phyloP scores from a whole-genome alignment of 352 stramenopile genomes.

The Pythium rishiriense region DNA sequence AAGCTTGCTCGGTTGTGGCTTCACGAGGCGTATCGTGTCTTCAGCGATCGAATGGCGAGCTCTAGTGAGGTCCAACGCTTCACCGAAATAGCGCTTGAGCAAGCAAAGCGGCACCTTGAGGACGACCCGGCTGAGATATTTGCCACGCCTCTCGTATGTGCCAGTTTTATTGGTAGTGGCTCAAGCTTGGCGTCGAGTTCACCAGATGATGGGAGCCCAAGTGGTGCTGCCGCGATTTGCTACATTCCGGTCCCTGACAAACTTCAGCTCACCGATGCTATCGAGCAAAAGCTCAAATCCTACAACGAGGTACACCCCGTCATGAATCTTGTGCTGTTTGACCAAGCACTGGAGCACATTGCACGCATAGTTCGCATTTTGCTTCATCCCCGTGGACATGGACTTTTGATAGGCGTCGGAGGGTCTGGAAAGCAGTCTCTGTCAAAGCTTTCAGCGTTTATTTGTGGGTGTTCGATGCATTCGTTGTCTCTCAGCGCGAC shows the following conservation, averaged over 20 bases:
- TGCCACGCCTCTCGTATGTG: constrained; percentile 64
- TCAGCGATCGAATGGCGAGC: constrained; percentile 87
- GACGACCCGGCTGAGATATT: constrained; percentile 79
- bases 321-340: constrained; percentile 92
- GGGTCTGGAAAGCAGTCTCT: constrained; percentile 91
- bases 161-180: constrained; percentile 47
- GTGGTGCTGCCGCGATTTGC: constrained; percentile 16
- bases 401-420: constrained; percentile 83
- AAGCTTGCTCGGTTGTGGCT: constrained; percentile 86
- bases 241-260: constrained; percentile 63
- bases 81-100: constrained; percentile 79
- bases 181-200: background rate
- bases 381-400: constrained; percentile 70
- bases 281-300: constrained; percentile 67
- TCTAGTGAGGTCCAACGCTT: constrained; percentile 77
- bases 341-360: constrained; percentile 90
- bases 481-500: constrained; percentile 61
- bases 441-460: constrained; percentile 87
- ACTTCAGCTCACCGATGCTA: constrained; percentile 41
- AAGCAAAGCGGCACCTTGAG: constrained; percentile 88
- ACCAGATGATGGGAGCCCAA: background rate
- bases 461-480: constrained; percentile 72
- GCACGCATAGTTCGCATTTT: constrained; percentile 88
- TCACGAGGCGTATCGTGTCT: constrained; percentile 91
- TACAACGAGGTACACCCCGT: constrained; percentile 94